These are phyloP conservation scores for Dendrocalamus sinicus DNA, from an alignment of 176 grass and related monocot genomes.

Conservation along the genomic window DNA sequence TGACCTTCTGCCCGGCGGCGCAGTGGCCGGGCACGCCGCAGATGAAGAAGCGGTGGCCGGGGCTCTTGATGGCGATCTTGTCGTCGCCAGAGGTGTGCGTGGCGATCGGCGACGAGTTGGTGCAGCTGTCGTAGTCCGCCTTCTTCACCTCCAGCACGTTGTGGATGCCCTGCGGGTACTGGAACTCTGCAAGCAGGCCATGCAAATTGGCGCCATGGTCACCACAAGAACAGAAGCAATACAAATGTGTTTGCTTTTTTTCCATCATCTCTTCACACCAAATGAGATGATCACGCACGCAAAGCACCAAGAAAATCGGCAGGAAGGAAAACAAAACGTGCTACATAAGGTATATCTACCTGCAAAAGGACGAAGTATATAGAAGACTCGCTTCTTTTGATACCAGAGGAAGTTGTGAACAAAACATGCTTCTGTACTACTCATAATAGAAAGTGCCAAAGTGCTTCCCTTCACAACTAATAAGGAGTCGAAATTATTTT, in stretches of 20 bases:
- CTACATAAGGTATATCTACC: constrained; percentile 27
- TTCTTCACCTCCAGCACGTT: constrained; percentile 86
- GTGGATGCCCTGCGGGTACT: constrained; percentile 72
- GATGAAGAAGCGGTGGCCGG: constrained; percentile 89
- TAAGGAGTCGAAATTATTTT: background rate
- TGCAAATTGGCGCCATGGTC: background rate
- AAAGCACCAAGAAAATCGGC: background rate
- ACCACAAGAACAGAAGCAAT: background rate
- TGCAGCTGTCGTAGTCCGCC: constrained; percentile 68
- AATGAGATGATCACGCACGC: constrained; percentile 4
- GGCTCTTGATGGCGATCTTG: constrained; percentile 63
- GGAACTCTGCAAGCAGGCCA: constrained; percentile 50
- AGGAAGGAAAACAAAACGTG: constrained; percentile 43
- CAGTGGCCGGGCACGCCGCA: constrained; percentile 79
- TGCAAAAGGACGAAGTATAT: constrained; percentile 26
- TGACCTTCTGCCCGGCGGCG: constrained; percentile 68
- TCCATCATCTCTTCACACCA: background rate
- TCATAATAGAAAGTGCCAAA: constrained; percentile 35
- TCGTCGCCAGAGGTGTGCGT: constrained; percentile 76
- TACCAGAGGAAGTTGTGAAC: background rate
- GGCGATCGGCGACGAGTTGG: constrained; percentile 65
- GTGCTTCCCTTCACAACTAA: constrained; percentile 42
- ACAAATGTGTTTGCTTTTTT: background rate
- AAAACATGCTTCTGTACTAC: constrained; percentile 29
- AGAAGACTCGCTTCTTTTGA: background rate